Percentiles rank a stretch among this genome's conserved stretches.
Conservation (phyloP, 768 basidiomycete genomes). For the Agaricus subrufescens region DNA sequence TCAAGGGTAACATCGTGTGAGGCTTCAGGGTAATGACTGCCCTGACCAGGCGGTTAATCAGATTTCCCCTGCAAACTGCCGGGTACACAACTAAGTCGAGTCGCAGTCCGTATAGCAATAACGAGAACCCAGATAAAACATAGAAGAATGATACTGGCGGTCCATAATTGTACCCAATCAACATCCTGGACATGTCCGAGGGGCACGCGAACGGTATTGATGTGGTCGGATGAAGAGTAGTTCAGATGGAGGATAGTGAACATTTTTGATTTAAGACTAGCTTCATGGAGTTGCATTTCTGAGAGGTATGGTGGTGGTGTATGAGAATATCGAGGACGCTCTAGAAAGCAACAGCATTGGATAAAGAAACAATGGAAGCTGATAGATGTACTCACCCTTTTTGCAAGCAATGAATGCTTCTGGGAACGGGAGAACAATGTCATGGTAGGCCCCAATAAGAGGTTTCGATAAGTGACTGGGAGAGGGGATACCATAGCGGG, state of each 20-base stretch:
- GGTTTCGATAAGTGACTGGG: neutral
- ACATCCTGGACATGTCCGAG: neutral
- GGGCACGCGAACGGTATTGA: slow-evolving; percentile 5
- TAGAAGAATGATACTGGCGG: neutral
- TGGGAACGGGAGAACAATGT: neutral
- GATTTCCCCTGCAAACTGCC: too few relatives aligned
- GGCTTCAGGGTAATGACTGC: too few relatives aligned
- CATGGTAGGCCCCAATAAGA: neutral
- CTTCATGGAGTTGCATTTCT: slow-evolving; percentile 2
- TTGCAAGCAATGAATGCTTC: slow-evolving; percentile 4
- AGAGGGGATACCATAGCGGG: slow-evolving; percentile 2
- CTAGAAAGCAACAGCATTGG: neutral
- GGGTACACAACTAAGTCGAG: neutral
- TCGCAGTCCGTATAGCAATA: neutral
- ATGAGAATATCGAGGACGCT: neutral
- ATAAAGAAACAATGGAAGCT: neutral
- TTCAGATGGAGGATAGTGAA: neutral
- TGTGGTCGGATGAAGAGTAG: neutral
- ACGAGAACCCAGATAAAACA: neutral
- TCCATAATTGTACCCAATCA: neutral
- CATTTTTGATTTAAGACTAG: neutral
- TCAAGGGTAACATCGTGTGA: too few relatives aligned
- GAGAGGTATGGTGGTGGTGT: neutral
- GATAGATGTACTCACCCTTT: neutral
- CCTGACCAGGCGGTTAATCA: too few relatives aligned